Evolutionary conservation across 129 eudicot species (phyloP).

Genomic region (Saussurea involucrata): DNA sequence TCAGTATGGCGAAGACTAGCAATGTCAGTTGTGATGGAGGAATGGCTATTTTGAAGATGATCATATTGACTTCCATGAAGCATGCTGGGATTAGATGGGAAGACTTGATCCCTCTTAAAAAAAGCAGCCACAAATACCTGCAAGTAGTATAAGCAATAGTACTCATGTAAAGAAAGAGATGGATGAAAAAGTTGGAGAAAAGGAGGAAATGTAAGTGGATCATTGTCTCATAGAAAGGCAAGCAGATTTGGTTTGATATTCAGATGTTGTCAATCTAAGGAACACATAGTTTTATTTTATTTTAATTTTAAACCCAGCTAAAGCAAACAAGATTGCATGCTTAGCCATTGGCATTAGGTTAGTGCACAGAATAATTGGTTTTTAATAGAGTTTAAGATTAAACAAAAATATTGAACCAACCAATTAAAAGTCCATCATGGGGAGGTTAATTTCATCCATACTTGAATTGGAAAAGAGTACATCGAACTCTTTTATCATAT

Average conservation of each 20-base stretch:
- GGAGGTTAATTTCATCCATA: neutral
- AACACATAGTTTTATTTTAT: conserved; percentile 4
- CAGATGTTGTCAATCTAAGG: conserved; percentile 8
- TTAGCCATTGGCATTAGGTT: neutral
- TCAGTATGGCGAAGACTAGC: conserved; percentile 30
- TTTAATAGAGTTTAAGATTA: neutral
- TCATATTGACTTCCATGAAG: conserved; percentile 45
- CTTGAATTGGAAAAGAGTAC: neutral
- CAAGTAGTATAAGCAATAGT: neutral
- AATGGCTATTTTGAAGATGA: conserved; percentile 5
- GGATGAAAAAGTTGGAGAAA: neutral
- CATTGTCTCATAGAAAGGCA: neutral
- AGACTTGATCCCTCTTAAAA: conserved; percentile 47
- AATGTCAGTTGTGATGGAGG: neutral
- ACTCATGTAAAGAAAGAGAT: neutral
- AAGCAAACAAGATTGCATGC: conserved; percentile 26
- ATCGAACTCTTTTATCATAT: too few relatives aligned
- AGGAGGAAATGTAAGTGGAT: too few relatives aligned
- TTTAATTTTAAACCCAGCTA: conserved; percentile 2
- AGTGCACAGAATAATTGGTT: neutral
- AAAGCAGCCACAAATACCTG: conserved; percentile 78
- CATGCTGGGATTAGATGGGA: conserved; percentile 46
- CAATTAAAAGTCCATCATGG: neutral
- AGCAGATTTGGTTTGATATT: conserved; percentile 19
- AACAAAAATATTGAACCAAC: neutral